phyloP scores from a whole-genome alignment of 2,329 filamentous ascomycete species.

The Epichloe glyceriae region DNA sequence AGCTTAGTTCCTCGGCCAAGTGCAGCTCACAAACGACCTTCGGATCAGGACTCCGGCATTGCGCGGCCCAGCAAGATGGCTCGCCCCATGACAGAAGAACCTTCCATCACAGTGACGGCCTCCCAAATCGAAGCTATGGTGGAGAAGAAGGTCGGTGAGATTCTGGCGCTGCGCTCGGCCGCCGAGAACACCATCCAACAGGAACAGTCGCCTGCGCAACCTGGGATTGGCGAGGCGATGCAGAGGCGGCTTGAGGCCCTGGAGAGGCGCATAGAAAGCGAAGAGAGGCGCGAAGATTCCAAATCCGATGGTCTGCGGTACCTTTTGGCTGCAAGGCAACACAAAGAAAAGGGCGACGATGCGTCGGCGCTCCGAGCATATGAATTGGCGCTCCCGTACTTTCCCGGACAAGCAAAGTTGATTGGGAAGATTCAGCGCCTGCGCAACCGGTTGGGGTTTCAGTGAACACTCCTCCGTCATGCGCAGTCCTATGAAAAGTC shows the following conservation, averaged over 20 bases:
- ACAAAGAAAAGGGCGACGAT: constrained; percentile 73
- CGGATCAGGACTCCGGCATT: constrained; percentile 23
- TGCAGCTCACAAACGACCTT: constrained; percentile 26
- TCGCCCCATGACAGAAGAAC: constrained; percentile 21
- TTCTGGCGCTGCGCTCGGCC: constrained; percentile 60
- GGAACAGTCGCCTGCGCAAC: constrained; percentile 22
- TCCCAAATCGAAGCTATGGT: constrained; percentile 83
- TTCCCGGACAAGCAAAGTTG: constrained; percentile 73
- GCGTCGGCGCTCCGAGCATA: constrained; percentile 72
- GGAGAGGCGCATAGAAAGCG: constrained; percentile 67
- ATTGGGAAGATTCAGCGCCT: constrained; percentile 55
- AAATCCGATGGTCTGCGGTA: constrained; percentile 74
- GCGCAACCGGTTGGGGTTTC: constrained; percentile 33
- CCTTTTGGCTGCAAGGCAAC: constrained; percentile 81
- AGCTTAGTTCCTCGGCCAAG: constrained; percentile 8
- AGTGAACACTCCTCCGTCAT: constrained; percentile 1
- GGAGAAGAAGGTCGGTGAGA: constrained; percentile 81
- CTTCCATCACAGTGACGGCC: constrained; percentile 42
- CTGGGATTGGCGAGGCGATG: constrained; percentile 60
- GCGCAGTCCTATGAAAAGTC: constrained; percentile 2
- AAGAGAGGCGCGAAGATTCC: constrained; percentile 50
- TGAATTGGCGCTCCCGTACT: constrained; percentile 69
- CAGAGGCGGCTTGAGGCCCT: constrained; percentile 71
- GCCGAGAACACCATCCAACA: constrained; percentile 25
- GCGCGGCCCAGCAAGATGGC: constrained; percentile 36